Conservation (phyloP, 176 grass and related monocot genomes). For the Ampelocalamus luodianensis region DNA sequence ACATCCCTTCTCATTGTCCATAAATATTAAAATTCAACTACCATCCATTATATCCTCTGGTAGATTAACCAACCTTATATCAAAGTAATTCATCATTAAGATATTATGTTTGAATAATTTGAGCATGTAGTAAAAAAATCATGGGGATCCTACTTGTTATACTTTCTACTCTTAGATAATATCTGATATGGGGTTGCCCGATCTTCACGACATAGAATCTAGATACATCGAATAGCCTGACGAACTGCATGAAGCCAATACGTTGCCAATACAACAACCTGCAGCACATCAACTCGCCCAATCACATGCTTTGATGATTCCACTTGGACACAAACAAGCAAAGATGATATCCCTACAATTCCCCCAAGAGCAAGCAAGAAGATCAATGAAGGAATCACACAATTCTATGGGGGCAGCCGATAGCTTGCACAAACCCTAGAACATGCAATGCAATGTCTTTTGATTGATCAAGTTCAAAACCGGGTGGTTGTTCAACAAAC, state of each 20-base stretch:
- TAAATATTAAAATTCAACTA: constrained; percentile 91
- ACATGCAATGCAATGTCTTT: no score
- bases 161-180: constrained; percentile 93
- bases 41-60: constrained; percentile 98
- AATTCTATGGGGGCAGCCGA: no score
- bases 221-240: constrained; percentile 70
- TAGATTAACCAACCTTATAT: constrained; percentile 86
- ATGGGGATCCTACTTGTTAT: constrained; percentile 82
- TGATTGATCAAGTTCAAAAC: no score
- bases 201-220: neutral
- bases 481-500: no score
- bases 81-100: constrained; percentile 22
- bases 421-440: no score
- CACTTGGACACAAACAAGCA: no score
- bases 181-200: constrained; percentile 46
- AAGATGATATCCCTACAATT: no score
- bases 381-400: no score
- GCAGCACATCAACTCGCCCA: neutral
- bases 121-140: constrained; percentile 12
- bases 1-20: constrained; percentile 96
- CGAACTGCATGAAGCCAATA: constrained; percentile 96
- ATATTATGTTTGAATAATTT: neutral
- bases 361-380: no score
- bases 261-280: constrained; percentile 49
- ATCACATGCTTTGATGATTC: no score